phyloP scores from a whole-genome alignment of 2,329 filamentous ascomycete genomes.

The Colletotrichum lindemuthianum region DNA sequence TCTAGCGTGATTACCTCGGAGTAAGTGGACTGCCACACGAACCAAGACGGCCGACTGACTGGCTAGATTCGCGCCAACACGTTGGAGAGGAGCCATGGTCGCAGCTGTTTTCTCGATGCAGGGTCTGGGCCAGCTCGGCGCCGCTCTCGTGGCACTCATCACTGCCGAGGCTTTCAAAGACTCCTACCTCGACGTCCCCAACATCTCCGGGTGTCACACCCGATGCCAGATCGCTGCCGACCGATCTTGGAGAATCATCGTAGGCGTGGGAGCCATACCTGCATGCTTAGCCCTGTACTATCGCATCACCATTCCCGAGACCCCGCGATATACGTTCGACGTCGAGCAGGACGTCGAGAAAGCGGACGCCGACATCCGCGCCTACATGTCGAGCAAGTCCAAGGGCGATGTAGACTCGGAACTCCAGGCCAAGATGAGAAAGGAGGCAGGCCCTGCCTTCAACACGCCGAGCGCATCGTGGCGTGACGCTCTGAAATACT shows the following conservation, averaged over 20 bases:
- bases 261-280: constrained; percentile 81
- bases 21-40: constrained; percentile 44
- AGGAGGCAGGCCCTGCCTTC: constrained; percentile 61
- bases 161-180: constrained; percentile 72
- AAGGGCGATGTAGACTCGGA: constrained; percentile 60
- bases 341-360: constrained; percentile 80
- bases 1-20: constrained; percentile 85
- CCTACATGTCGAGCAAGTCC: constrained; percentile 61
- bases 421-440: constrained; percentile 63
- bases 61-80: constrained; percentile 78
- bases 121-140: constrained; percentile 79
- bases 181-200: constrained; percentile 49
- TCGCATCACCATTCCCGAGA: constrained; percentile 86
- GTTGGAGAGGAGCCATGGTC: constrained; percentile 86
- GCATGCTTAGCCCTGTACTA: constrained; percentile 86
- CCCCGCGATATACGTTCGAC: constrained; percentile 85
- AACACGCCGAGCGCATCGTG: constrained; percentile 76
- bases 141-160: constrained; percentile 76
- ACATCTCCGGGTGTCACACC: constrained; percentile 64
- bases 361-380: constrained; percentile 76
- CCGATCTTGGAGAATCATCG: constrained; percentile 83
- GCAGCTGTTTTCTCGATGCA: constrained; percentile 88
- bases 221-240: constrained; percentile 77
- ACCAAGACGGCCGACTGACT: constrained; percentile 35
- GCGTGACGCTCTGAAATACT: constrained; percentile 74